Base-by-base conservation (phyloP, 2,329 filamentous ascomycete species). In the Ophiostoma populinum region DNA sequence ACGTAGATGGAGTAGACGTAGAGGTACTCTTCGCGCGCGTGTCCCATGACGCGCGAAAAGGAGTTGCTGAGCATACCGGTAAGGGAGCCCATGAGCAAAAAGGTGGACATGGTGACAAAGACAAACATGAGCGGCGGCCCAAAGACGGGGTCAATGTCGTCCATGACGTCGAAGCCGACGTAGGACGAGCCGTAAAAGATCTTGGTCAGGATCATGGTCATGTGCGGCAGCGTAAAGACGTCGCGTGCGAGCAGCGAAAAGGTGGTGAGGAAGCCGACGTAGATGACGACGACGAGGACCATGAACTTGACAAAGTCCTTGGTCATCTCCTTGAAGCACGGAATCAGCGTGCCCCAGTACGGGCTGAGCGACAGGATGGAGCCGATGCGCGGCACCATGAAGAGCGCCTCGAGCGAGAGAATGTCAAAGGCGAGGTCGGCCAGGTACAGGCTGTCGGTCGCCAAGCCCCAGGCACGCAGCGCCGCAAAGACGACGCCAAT, bases 241-340 rank as follows among this genome's bases (percentile, higher is more conserved):
- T 80, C 75, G 36, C 80, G 68, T n/a, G 77, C 80, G 29, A 90
- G 63, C 18, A 86, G 64, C 0, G 76, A 76, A 47, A 87, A 87
- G 1, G 83, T 93, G 0, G 86, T 92, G 22, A 93, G 58, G 54
- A 94, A 94, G 31, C 85, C 82, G 32, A 90, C 58, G 51, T 92
- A 93, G 35, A 92, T 59, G 36, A 92, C 78, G 32, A 82, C 60
- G 28, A 92, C 80, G 55, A 68, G 61, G 39, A 87, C 51, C 48
- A 73, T 67, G 50, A 90, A 92, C 49, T 86, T 86, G 52, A 86
- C 55, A 51, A 93, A 93, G 51, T 92, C 83, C 54, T 86, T 87
- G 25, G 80, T 80, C 86, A 94, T 94, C 52, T 87, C 82, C 51
- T 90, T 90, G 34, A 94, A 64, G 43, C 86, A 92, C 0, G 85